These are phyloP conservation scores for Rhizoclosmatium globosum DNA, from an alignment of 192 early-diverging fungal species.

Conservation along the genomic window DNA sequence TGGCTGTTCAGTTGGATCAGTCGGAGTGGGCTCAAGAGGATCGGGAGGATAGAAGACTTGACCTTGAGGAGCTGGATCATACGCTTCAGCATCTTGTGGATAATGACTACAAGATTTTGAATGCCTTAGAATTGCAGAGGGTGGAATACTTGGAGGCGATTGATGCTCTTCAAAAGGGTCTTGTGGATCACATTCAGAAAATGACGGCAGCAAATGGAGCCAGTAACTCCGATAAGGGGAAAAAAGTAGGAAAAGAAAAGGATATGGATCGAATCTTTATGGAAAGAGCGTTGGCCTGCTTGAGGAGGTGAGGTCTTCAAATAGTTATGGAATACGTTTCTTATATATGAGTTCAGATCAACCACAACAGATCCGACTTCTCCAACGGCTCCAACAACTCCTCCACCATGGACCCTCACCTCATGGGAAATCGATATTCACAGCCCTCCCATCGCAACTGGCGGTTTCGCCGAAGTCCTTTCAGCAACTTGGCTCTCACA, in stretches of 20 bases:
- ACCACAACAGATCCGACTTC: neutral
- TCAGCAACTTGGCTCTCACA: slow-evolving; percentile 46
- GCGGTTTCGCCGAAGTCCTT: slow-evolving; percentile 50
- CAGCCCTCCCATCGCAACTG: slow-evolving; percentile 33
- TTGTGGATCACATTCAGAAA: too few relatives aligned
- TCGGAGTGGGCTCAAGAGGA: slow-evolving; percentile 43
- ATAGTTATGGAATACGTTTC: neutral
- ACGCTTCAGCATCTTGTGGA: slow-evolving; percentile 43
- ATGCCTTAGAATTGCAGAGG: slow-evolving; percentile 39
- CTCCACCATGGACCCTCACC: slow-evolving; percentile 43
- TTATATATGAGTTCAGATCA: too few relatives aligned
- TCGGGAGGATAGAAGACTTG: slow-evolving; percentile 34
- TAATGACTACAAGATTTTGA: slow-evolving; percentile 48
- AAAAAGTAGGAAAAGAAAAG: slow-evolving; percentile 17
- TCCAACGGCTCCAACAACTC: neutral
- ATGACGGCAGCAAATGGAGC: too few relatives aligned
- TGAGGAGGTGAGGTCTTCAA: slow-evolving; percentile 21
- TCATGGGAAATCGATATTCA: slow-evolving; percentile 50
- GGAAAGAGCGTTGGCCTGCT: slow-evolving; percentile 33
- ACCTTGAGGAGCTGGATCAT: slow-evolving; percentile 37
- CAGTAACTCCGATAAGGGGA: slow-evolving; percentile 19
- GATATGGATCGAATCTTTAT: slow-evolving; percentile 39
- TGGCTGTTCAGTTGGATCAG: slow-evolving; percentile 26
- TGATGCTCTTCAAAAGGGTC: slow-evolving; percentile 16
- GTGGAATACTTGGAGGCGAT: slow-evolving; percentile 46